Evolutionary conservation across 306 rosid species (phyloP), one percentile per base, ranked within the genome.

Genomic region (Prunus salicina): DNA sequence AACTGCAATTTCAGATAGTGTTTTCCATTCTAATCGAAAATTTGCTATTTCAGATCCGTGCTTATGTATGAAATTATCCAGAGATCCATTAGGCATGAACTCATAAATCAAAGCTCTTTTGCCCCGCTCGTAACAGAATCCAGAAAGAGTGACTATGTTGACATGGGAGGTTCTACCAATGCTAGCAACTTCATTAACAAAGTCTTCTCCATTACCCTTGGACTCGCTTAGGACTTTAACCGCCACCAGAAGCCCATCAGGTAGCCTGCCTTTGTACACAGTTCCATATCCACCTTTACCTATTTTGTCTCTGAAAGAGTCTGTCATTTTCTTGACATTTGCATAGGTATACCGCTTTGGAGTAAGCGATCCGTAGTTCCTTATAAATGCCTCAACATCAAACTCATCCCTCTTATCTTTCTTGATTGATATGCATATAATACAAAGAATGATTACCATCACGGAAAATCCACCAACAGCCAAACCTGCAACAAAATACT

Each of bases 161-260:
- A 81, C 79, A 49, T 83, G 86, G 2, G 86, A 85, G 12, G 87
- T 76, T 76, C 80, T 72, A 2, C 81, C 82, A 50, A 87, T 87
- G 51, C 87, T 84, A 0, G 60, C 83, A 45, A 87, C 85, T 77
- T 87, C 88, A 47, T 87, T 38, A 38, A 38, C 0, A 38, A 38
- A 38, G 9, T 38, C 43, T 38, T 38, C 43, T 6, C 43, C 43
- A 6, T 38, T 38, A 38, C 43, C 43, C 0, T 0, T 38, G 43
- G 43, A 6, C 43, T 38, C 43, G 9, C 9, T 38, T 38, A 38
- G 43, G 43, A 38, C 43, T 6, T 38, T 38, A 2, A 38, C 43
- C 43, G 43, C 43, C 43, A 38, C 43, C 2, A 38, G 43, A 38
- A 38, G 43, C 2, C 43, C 43, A 38, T 38, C 43, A 38, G 43